Conservation (phyloP, 2,329 filamentous ascomycete genomes). For the Trichoderma endophyticum region DNA sequence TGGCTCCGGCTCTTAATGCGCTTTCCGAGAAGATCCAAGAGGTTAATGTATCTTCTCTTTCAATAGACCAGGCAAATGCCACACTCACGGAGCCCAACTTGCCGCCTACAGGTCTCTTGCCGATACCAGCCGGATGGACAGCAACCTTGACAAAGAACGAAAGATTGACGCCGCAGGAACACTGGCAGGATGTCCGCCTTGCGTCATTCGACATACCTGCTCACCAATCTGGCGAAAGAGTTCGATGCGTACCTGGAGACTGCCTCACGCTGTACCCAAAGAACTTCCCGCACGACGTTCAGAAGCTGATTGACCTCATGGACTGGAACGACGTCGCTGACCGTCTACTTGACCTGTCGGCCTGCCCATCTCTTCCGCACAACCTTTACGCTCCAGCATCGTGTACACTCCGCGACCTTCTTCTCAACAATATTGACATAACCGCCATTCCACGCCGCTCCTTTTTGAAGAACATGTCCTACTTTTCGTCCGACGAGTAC, state of each 20-base stretch:
- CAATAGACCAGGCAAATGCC: constrained; percentile 19
- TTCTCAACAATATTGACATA: constrained; percentile 84
- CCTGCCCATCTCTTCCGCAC: constrained; percentile 32
- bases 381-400: constrained; percentile 38
- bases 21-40: background rate
- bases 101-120: constrained; percentile 41
- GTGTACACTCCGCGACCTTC: constrained; percentile 68
- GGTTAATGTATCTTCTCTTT: background rate
- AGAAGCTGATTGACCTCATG: constrained; percentile 74
- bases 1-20: constrained; percentile 28
- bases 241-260: constrained; percentile 65
- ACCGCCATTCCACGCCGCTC: constrained; percentile 82
- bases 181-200: constrained; percentile 93
- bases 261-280: constrained; percentile 80
- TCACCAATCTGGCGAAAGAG: constrained; percentile 21
- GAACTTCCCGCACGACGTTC: constrained; percentile 80
- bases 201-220: constrained; percentile 57
- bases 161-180: constrained; percentile 68
- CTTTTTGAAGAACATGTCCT: constrained; percentile 76
- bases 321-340: constrained; percentile 74
- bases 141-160: constrained; percentile 63
- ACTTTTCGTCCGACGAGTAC: constrained; percentile 67
- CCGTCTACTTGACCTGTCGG: constrained; percentile 53
- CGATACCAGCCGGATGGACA: constrained; percentile 54
- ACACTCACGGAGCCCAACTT: constrained; percentile 21